Percentiles rank a stretch among this genome's conserved stretches.
Conservation (phyloP, 805 yeast species). For the Candida taoyuanica region DNA sequence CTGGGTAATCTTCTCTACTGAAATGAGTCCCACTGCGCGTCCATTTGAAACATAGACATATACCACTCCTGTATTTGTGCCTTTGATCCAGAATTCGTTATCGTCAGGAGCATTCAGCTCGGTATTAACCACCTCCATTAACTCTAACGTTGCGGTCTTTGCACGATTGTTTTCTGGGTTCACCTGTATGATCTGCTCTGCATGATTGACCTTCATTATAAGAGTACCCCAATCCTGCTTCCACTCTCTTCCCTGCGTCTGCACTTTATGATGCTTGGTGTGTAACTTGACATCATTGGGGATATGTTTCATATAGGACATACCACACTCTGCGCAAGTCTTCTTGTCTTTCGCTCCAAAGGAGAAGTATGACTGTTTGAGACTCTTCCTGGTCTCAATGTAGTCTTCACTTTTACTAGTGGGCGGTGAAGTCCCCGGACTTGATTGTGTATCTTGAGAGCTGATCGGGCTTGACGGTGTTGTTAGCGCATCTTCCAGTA, state of each 20-base stretch:
- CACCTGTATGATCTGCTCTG: slow-evolving; percentile 34
- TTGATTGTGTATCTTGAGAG: slow-evolving; percentile 7
- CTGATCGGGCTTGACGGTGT: slow-evolving; percentile 15
- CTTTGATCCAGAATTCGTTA: slow-evolving; percentile 35
- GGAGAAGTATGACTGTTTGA: slow-evolving; percentile 18
- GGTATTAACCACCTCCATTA: slow-evolving; percentile 50
- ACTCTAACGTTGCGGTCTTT: slow-evolving; percentile 32
- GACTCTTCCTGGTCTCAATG: neutral
- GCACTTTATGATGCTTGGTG: slow-evolving; percentile 41
- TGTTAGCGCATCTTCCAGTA: too few relatives aligned
- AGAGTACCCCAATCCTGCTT: slow-evolving; percentile 31
- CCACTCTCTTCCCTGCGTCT: slow-evolving; percentile 48
- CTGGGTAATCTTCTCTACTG: slow-evolving; percentile 42
- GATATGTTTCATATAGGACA: slow-evolving; percentile 44
- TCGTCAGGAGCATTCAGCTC: slow-evolving; percentile 59
- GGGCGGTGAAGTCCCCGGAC: slow-evolving; percentile 14
- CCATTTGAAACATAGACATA: slow-evolving; percentile 44
- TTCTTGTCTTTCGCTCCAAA: slow-evolving; percentile 17
- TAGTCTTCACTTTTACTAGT: neutral
- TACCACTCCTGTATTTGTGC: slow-evolving; percentile 36
- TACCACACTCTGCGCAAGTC: slow-evolving; percentile 48
- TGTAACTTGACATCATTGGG: slow-evolving; percentile 44
- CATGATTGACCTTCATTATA: neutral
- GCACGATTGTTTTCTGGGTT: slow-evolving; percentile 30
- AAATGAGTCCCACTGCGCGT: slow-evolving; percentile 51